Evolutionary conservation across 2,329 filamentous ascomycete genomes (phyloP).

Genomic region (Annulohypoxylon truncatum): DNA sequence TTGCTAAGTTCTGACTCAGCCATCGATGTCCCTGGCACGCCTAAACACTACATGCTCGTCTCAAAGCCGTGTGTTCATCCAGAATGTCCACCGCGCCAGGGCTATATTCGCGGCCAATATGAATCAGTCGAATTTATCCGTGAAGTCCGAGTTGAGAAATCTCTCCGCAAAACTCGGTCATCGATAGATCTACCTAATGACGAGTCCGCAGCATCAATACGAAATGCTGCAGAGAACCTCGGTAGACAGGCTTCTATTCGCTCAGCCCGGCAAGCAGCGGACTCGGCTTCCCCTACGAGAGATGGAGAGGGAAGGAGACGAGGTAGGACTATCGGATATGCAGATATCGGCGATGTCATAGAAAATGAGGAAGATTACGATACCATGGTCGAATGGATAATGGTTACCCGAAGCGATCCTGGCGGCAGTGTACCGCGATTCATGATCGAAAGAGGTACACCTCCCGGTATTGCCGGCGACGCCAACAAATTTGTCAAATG

Average conservation of each 20-base stretch:
- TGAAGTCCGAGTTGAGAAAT: constrained; percentile 74
- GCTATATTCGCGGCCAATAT: constrained; percentile 86
- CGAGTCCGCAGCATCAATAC: constrained; percentile 45
- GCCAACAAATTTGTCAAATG: constrained; percentile 86
- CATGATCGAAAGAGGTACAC: constrained; percentile 91
- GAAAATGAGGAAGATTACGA: constrained; percentile 51
- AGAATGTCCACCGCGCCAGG: constrained; percentile 74
- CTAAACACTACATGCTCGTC: constrained; percentile 83
- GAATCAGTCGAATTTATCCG: constrained; percentile 93
- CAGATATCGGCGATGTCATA: constrained; percentile 46
- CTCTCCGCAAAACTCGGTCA: constrained; percentile 57
- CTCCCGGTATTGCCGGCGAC: constrained; percentile 81
- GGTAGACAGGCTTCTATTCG: constrained; percentile 58
- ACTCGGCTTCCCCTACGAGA: constrained; percentile 31
- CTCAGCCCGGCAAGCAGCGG: constrained; percentile 51
- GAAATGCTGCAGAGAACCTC: constrained; percentile 46
- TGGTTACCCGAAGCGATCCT: constrained; percentile 90
- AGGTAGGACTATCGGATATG: constrained; percentile 42
- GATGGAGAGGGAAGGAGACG: constrained; percentile 52
- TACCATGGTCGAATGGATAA: constrained; percentile 83
- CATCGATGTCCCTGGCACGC: constrained; percentile 53
- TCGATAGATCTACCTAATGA: constrained; percentile 57
- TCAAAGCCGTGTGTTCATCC: constrained; percentile 86
- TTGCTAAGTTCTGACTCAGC: constrained; percentile 74
- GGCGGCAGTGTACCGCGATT: constrained; percentile 89